Evolutionary conservation across 495 filamentous ascomycete genomes (phyloP).

Genomic region (Aspergillus affinis): DNA sequence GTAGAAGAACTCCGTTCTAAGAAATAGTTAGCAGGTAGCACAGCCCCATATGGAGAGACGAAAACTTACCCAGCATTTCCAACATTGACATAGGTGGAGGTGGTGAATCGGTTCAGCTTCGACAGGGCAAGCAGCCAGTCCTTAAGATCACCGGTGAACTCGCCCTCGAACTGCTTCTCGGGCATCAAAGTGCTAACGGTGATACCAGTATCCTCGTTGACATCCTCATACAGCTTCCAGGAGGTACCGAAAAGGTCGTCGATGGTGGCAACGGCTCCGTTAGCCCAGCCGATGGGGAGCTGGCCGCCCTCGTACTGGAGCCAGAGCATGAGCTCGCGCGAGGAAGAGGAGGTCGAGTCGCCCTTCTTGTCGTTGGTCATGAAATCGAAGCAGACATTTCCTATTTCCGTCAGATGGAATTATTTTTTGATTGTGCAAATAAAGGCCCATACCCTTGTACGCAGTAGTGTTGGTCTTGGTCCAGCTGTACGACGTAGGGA

Average conservation of each 20-base stretch:
- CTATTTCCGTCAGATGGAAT: slow-evolving; percentile 11
- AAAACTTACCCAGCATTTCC: slow-evolving; percentile 38
- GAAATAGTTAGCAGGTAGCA: neutral
- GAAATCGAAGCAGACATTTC: slow-evolving; percentile 41
- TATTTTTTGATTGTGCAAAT: neutral
- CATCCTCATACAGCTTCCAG: slow-evolving; percentile 38
- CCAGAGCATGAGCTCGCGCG: slow-evolving; percentile 44
- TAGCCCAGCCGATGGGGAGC: slow-evolving; percentile 36
- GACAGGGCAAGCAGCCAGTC: slow-evolving; percentile 38
- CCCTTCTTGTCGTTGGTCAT: slow-evolving; percentile 32
- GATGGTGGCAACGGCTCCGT: slow-evolving; percentile 27
- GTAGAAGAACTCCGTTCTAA: slow-evolving; percentile 39
- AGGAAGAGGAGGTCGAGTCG: slow-evolving; percentile 29
- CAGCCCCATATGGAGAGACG: neutral
- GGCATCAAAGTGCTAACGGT: slow-evolving; percentile 36
- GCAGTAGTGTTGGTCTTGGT: slow-evolving; percentile 31
- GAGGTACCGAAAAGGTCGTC: slow-evolving; percentile 34
- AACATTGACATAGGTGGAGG: slow-evolving; percentile 32
- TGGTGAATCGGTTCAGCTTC: slow-evolving; percentile 24
- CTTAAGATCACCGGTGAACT: slow-evolving; percentile 36
- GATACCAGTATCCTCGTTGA: slow-evolving; percentile 34
- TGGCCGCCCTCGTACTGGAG: slow-evolving; percentile 38
- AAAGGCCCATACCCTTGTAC: slow-evolving; percentile 29
- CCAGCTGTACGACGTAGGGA: slow-evolving; percentile 36
- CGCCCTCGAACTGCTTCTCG: slow-evolving; percentile 33